Base-by-base conservation (phyloP, 805 yeast genomes). In the Starmerella roubikii region DNA sequence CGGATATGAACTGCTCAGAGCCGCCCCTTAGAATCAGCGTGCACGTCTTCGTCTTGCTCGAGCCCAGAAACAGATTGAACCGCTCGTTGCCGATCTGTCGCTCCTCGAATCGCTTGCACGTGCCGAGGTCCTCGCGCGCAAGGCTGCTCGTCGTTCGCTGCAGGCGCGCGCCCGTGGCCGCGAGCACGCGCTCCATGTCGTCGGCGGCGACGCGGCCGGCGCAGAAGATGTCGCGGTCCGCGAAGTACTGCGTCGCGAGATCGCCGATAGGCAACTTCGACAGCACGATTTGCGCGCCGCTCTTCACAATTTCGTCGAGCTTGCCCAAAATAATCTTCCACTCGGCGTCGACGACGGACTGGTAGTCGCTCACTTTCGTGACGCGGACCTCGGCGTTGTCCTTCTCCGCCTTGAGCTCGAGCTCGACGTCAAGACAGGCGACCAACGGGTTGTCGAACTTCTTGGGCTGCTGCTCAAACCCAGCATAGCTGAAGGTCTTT, bases 371-470 rank as follows among this genome's bases (percentile, higher is more conserved):
- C 40, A 91, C 96, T 58, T 85, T 79, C 54, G 83, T 93, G 36
- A 91, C 91, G 51, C 98, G 74, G 25, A 91, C 97, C 67, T 91
- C 98, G 9, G 98, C 98, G 57, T 91, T 91, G 60, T 91, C 98
- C 66, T 85, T 88, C 65, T 91, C 98, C 1, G 97, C 97, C 65
- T 91, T 91, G 56, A 91, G 73, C 65, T 91, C 98, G 50, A 91
- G 70, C 60, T 91, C 98, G 30, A 91, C 86, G 56, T 91, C 91
- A 55, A 91, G 68, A 52, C 77, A 73, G 41, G 91, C 65, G 47
- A 91, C 74, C 60, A 78, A 82, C 34, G 98, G 95, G 59, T 82
- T 67, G 16, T 54, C 53, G 58, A 91, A 84, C 37, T 59, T 62
- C 61, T 91, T 91, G 37, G 98, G 98, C 62, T 91, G 98, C 66